Conservation (phyloP, 768 basidiomycete genomes). For the Leccinum longicurvipes region DNA sequence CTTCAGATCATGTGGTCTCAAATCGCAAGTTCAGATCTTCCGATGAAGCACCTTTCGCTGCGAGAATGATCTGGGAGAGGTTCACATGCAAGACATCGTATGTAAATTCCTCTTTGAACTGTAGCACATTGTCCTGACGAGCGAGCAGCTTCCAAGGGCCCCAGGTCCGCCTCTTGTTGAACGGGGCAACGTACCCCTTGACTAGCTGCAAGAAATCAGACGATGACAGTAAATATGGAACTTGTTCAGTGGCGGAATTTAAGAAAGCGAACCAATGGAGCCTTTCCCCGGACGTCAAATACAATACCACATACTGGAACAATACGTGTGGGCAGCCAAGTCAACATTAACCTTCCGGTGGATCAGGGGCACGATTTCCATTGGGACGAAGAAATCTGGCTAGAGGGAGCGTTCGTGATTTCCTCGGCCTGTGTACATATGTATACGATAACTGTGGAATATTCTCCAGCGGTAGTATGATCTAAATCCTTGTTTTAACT, state of each 20-base stretch:
- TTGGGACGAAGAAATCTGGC: too few relatives aligned
- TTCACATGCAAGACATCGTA: slow-evolving; percentile 38
- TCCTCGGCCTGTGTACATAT: neutral
- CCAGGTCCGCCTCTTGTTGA: slow-evolving; percentile 41
- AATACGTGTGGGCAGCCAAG: slow-evolving; percentile 31
- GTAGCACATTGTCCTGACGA: neutral
- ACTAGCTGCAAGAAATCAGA: slow-evolving; percentile 28
- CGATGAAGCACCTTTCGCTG: slow-evolving; percentile 39
- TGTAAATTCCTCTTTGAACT: neutral
- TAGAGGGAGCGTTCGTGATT: neutral
- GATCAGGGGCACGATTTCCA: too few relatives aligned
- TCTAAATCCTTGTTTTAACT: too few relatives aligned
- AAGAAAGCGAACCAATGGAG: slow-evolving; percentile 27
- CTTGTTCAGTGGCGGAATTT: slow-evolving; percentile 37
- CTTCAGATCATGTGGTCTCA: slow-evolving; percentile 20
- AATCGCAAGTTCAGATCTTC: slow-evolving; percentile 37
- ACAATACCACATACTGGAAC: slow-evolving; percentile 35
- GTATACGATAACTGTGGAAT: neutral
- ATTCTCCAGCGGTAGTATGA: neutral
- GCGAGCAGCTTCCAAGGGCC: slow-evolving; percentile 30
- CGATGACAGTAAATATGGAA: slow-evolving; percentile 32
- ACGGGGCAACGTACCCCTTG: slow-evolving; percentile 38
- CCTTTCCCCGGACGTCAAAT: slow-evolving; percentile 24
- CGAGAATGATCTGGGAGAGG: slow-evolving; percentile 42
- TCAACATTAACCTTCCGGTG: neutral